These are phyloP conservation scores for Leccinum imitatum DNA, from an alignment of 768 basidiomycete genomes.

Conservation along the genomic window DNA sequence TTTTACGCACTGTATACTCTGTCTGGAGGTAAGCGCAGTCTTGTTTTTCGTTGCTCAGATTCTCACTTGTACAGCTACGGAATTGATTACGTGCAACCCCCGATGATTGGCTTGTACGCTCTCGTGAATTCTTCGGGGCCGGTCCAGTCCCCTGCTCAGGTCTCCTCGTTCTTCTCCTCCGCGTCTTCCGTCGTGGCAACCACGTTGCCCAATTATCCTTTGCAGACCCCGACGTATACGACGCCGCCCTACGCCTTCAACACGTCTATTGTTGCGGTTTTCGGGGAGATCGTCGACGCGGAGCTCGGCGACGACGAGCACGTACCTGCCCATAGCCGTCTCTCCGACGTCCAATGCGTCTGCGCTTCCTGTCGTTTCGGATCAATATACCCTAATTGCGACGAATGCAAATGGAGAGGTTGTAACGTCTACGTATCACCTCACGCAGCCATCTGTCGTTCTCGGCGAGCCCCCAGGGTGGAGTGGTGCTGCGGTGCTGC, in stretches of 20 bases:
- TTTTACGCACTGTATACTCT: conserved; percentile 75
- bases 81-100: conserved; percentile 70
- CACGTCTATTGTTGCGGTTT: conserved; percentile 53
- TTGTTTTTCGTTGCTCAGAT: background rate
- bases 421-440: conserved; percentile 53
- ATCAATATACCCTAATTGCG: conserved; percentile 52
- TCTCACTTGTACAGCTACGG: conserved; percentile 53
- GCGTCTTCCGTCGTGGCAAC: conserved; percentile 64
- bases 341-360: conserved; percentile 44
- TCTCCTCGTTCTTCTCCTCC: conserved; percentile 57
- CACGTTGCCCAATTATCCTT: conserved; percentile 67
- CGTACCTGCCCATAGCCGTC: conserved; percentile 61
- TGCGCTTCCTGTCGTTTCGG: conserved; percentile 56
- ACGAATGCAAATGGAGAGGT: conserved; percentile 57
- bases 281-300: conserved; percentile 55
- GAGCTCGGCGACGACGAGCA: conserved; percentile 63
- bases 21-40: conserved; percentile 58
- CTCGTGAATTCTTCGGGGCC: conserved; percentile 46
- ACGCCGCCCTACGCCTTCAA: conserved; percentile 71
- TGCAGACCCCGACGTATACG: conserved; percentile 62
- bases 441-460: conserved; percentile 44
- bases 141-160: conserved; percentile 39
- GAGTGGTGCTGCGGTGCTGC: conserved; percentile 28
- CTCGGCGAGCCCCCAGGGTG: conserved; percentile 69
- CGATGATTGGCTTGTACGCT: conserved; percentile 75